Base-by-base conservation (phyloP, 176 grass and related monocot species). In the Puccinellia tenuiflora region DNA sequence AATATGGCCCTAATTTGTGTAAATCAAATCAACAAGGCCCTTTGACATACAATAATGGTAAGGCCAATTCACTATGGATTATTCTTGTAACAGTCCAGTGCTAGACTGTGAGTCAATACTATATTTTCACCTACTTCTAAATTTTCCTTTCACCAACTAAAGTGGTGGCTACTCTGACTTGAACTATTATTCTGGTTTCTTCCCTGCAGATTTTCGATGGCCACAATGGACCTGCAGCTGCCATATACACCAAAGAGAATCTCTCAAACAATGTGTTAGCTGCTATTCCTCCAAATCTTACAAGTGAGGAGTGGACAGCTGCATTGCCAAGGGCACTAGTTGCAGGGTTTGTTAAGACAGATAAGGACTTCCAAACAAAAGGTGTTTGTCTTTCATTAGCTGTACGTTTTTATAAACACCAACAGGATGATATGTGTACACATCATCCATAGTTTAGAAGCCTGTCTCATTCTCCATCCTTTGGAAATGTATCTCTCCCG, bases 311-410 rank as follows among this genome's bases (percentile, higher is more conserved):
- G 68, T 98, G 96, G 92, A 81, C 90, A 88, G 82, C 91, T 18
- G 92, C 92, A 43, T 82, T 98, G 66, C 96, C 92, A 82, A 91
- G 96, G 75, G 96, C 96, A 64, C 73, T 98, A 52, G 96, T 98
- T 63, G 96, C 96, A 51, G 91, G 96, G 63, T 98, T 98, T 83
- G 96, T 98, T 55, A 98, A 98, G 77, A 98, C 96, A 56, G 96
- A 98, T 75, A 95, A 93, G 76, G 90, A 93, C 38, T 98, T 98
- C 77, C 87, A 94, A 64, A 79, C 86, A 85, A 81, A 86, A 95
- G 87, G 96, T 92, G 90, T 68, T 72, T 31, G 77, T 61, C 11
- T 79, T 81, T 70, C 43, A 68, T 21, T 77, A 18, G 69, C 14
- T 73, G 25, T 48, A 63, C 62, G 13, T 9, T 81, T 37, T 81